Percentiles rank a stretch among this genome's conserved stretches.
Evolutionary conservation across 495 filamentous ascomycete species (phyloP).

Genomic region (Trichoderma parareesei): DNA sequence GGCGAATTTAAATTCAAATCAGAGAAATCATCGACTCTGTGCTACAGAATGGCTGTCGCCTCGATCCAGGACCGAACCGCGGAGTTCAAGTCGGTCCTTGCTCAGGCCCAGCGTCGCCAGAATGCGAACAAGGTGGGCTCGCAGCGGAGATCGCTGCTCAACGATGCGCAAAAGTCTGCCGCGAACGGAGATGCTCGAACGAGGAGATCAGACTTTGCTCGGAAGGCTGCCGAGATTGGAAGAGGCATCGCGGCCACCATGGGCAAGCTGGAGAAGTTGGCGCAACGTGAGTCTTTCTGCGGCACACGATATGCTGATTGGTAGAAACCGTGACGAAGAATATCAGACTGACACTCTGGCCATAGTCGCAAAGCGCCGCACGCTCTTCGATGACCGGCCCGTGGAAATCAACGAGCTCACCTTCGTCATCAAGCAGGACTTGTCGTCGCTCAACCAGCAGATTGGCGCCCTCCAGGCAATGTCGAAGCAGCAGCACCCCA

Average conservation of each 20-base stretch:
- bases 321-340: not conserved
- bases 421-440: slow-evolving; percentile 91
- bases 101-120: slow-evolving; percentile 69
- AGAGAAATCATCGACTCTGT: not conserved
- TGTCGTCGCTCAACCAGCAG: slow-evolving; percentile 78
- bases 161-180: slow-evolving; percentile 59
- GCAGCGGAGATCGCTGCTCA: slow-evolving; percentile 74
- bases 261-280: slow-evolving; percentile 85
- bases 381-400: slow-evolving; percentile 91
- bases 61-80: slow-evolving; percentile 94
- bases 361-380: slow-evolving; percentile 89
- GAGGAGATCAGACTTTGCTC: slow-evolving; percentile 70
- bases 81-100: slow-evolving; percentile 87
- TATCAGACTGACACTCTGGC: slow-evolving; percentile 14
- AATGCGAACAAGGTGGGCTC: slow-evolving; percentile 60
- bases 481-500: slow-evolving; percentile 58
- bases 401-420: slow-evolving; percentile 90
- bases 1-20: not conserved
- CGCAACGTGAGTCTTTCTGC: slow-evolving; percentile 54
- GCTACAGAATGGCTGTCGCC: slow-evolving; percentile 36
- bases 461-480: slow-evolving; percentile 75
- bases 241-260: slow-evolving; percentile 85
- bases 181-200: slow-evolving; percentile 55
- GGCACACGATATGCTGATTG: not conserved
- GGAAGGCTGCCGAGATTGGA: slow-evolving; percentile 81